Percentiles rank a stretch among this genome's conserved stretches.
phyloP scores from a whole-genome alignment of 139 green algal species.

The Diplosphaera chodatii region DNA sequence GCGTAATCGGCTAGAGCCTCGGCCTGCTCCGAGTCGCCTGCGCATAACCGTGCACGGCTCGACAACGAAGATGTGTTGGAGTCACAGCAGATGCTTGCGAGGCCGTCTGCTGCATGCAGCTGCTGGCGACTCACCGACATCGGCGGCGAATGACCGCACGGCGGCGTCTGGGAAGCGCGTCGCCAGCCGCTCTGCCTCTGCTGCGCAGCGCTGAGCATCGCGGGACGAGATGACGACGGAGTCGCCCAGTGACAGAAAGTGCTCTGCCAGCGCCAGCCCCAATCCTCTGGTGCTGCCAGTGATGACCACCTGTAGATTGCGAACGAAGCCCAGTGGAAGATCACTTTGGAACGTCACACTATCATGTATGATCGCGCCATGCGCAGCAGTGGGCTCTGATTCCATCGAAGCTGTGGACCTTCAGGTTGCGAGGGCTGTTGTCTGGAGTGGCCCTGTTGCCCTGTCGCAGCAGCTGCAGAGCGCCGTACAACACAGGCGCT shows the following conservation, averaged over 20 bases:
- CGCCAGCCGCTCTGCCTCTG: conserved; percentile 6
- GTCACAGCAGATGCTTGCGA: no score
- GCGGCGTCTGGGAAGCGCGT: conserved; percentile 17
- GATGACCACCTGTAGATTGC: conserved; percentile 38
- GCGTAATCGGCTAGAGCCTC: conserved; percentile 31
- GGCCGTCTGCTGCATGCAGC: no score
- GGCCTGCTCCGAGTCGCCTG: conserved; percentile 23
- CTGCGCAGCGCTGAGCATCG: conserved; percentile 6
- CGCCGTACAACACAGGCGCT: neutral
- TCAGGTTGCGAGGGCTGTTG: neutral
- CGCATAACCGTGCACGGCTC: no score
- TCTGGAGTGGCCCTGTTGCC: neutral
- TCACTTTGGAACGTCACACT: neutral
- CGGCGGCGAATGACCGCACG: conserved; percentile 19
- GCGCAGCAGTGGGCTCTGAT: no score
- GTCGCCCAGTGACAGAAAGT: conserved; percentile 55
- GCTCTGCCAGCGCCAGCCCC: conserved; percentile 43
- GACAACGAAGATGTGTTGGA: no score
- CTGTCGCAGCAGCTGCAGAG: no score
- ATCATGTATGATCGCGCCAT: neutral
- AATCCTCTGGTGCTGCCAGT: conserved; percentile 36
- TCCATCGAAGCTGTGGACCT: no score
- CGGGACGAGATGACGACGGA: conserved; percentile 43
- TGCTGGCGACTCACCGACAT: conserved; percentile 17
- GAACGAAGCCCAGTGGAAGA: no score